Percentiles rank a stretch among this genome's conserved stretches.
Evolutionary conservation across 2,329 filamentous ascomycete species (phyloP).

Genomic region (Xylaria sp.): DNA sequence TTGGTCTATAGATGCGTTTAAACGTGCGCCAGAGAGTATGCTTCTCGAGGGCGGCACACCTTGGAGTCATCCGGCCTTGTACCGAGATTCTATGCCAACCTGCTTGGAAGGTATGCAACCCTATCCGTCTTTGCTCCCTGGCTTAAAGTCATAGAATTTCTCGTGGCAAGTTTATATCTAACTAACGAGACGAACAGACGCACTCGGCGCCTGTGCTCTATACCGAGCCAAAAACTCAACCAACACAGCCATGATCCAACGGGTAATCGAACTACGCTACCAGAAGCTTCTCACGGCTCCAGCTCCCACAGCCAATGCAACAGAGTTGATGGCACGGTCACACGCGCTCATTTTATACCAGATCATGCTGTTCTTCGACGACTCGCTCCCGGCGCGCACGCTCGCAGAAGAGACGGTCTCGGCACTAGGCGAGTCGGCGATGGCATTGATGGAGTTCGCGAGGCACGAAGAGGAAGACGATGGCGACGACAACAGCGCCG

Average conservation of each 20-base stretch:
- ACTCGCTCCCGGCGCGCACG: conserved; percentile 23
- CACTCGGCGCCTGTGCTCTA: conserved; percentile 33
- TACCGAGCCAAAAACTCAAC: conserved; percentile 32
- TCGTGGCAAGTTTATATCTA: background rate
- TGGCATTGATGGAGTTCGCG: conserved; percentile 21
- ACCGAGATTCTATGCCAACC: conserved; percentile 35
- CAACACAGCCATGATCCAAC: conserved; percentile 35
- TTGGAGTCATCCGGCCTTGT: conserved; percentile 37
- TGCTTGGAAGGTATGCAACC: conserved; percentile 34
- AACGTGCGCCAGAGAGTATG: conserved; percentile 32
- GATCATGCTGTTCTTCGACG: conserved; percentile 38
- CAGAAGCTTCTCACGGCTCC: conserved; percentile 26
- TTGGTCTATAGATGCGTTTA: conserved; percentile 33
- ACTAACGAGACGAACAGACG: conserved; percentile 31
- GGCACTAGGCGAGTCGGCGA: conserved; percentile 25
- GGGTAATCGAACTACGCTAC: conserved; percentile 35
- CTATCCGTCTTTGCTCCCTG: background rate
- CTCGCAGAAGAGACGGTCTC: conserved; percentile 28
- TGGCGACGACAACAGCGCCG: background rate
- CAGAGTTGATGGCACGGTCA: conserved; percentile 32
- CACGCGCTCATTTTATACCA: conserved; percentile 39
- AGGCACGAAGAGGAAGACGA: conserved; percentile 13
- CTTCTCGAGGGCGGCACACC: conserved; percentile 30
- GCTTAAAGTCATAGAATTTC: no score
- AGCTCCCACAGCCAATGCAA: conserved; percentile 2